Base-by-base conservation (phyloP, 2,329 filamentous ascomycete species). In the Hypoxylon sp. region DNA sequence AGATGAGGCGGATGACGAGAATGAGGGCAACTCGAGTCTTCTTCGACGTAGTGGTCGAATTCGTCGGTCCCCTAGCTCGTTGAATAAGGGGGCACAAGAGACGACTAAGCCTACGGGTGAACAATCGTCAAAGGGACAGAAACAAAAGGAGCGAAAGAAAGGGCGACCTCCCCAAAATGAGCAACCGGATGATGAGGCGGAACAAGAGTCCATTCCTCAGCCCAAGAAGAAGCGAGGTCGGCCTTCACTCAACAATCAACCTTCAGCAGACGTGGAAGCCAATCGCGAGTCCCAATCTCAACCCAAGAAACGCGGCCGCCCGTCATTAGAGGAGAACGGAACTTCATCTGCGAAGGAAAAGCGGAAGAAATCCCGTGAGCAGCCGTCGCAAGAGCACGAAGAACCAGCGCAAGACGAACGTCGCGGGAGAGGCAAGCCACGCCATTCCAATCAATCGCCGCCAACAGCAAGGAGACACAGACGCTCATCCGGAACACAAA, bases 1-100 rank as follows among this genome's bases (percentile, higher is more conserved):
- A 46, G 76, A 77, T 22, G 75, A 78, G 49, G 75, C 76, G 17
- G 77, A 78, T 33, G 75, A 77, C 33, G 77, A 78, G 53, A 72
- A 77, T n/a, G 76, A 78, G 51, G 74, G 59, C 2, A 61, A 76
- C 33, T 74, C 75, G 2, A 77, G 73, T 17, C 57, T 76, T 35
- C 72, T 76, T 27, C 68, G 75, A 53, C 65, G 75, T 2, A 77
- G 74, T 61, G 70, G 69, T 54, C 74, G 74, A 53, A 42, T 70
- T 63, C 68, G 71, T 13, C 67, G 62, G 17, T 68, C 70, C 4
- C 62, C 53, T 17, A 50, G 46, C 11, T 42, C 61, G 27, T 48
- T 37, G 22, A 62, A 61, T 42, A 62, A 59, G 35, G 50, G 25
- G 2, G 14, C 48, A 11, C 64, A 65, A 48, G 55, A 63, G 4